These are phyloP conservation scores for Termitomyces sp. DNA, from an alignment of 768 basidiomycete species.

Conservation along the genomic window DNA sequence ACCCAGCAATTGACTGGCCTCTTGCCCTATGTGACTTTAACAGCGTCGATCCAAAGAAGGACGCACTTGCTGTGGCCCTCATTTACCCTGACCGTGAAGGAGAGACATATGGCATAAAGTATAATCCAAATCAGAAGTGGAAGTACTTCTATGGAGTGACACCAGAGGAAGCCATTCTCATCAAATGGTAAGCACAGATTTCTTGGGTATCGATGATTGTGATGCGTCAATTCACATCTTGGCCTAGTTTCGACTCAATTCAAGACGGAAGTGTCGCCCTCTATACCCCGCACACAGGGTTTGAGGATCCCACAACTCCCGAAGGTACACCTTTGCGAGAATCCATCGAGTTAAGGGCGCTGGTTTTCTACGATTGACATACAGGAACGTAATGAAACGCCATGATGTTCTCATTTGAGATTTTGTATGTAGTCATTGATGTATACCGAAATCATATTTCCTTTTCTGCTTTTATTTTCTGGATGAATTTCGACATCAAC, in stretches of 20 bases:
- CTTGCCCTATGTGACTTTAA: slow-evolving; percentile 52
- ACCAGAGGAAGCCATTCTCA: slow-evolving; percentile 48
- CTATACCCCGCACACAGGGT: slow-evolving; percentile 53
- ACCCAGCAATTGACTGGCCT: slow-evolving; percentile 50
- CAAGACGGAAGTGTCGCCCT: slow-evolving; percentile 41
- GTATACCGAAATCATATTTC: background rate
- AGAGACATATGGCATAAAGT: slow-evolving; percentile 47
- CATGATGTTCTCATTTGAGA: background rate
- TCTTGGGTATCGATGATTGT: background rate
- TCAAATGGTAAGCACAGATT: slow-evolving; percentile 46
- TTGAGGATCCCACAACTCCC: slow-evolving; percentile 45
- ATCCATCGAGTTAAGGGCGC: slow-evolving; percentile 52
- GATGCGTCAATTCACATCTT: background rate
- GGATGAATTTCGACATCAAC: background rate
- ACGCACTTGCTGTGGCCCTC: slow-evolving; percentile 44
- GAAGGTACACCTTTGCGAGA: slow-evolving; percentile 41
- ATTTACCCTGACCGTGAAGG: slow-evolving; percentile 51
- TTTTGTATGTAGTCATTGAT: no score
- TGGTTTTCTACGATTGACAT: slow-evolving; percentile 49
- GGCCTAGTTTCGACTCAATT: slow-evolving; percentile 36
- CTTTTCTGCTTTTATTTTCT: no score
- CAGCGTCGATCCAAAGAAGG: slow-evolving; percentile 38
- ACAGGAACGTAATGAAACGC: background rate
- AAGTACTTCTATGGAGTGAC: slow-evolving; percentile 47
- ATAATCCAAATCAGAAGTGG: slow-evolving; percentile 50